These are phyloP conservation scores for Pythium phragmiticola DNA, from an alignment of 352 stramenopile genomes.

Conservation along the genomic window DNA sequence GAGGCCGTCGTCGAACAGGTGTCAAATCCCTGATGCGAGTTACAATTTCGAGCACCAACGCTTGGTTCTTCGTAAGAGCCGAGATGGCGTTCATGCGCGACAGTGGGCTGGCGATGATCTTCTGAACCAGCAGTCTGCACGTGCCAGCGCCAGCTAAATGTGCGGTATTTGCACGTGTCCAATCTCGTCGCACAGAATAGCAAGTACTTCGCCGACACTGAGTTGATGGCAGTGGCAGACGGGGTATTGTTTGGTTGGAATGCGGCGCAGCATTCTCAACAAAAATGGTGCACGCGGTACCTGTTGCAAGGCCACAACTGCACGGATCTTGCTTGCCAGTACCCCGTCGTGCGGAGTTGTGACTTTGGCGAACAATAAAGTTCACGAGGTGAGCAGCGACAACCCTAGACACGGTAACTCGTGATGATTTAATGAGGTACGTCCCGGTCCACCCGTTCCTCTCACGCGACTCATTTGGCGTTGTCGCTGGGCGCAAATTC, in stretches of 20 bases:
- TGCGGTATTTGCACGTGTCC: conserved; percentile 96
- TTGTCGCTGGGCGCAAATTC: too few relatives aligned
- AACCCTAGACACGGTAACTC: too few relatives aligned
- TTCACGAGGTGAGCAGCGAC: too few relatives aligned
- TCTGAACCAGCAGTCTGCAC: conserved; percentile 92
- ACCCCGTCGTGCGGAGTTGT: conserved; percentile 75
- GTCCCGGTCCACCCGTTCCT: too few relatives aligned
- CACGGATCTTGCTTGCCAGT: conserved; percentile 91
- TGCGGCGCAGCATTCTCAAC: conserved; percentile 95
- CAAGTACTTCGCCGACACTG: conserved; percentile 92
- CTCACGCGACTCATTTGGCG: too few relatives aligned
- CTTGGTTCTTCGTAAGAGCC: background rate
- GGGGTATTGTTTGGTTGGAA: conserved; percentile 88
- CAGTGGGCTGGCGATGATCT: conserved; percentile 50
- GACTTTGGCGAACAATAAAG: conserved; percentile 94
- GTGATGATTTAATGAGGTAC: too few relatives aligned
- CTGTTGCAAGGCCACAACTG: conserved; percentile 80
- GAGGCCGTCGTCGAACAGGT: conserved; percentile 21
- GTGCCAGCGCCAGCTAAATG: conserved; percentile 41
- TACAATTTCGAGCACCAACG: background rate
- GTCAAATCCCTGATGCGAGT: background rate
- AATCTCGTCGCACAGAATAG: conserved; percentile 95
- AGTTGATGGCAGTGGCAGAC: conserved; percentile 34
- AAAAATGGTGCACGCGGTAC: conserved; percentile 97
- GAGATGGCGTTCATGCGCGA: conserved; percentile 91